Conservation (phyloP, 2,329 filamentous ascomycete genomes). For the Curvularia eragrostidis region DNA sequence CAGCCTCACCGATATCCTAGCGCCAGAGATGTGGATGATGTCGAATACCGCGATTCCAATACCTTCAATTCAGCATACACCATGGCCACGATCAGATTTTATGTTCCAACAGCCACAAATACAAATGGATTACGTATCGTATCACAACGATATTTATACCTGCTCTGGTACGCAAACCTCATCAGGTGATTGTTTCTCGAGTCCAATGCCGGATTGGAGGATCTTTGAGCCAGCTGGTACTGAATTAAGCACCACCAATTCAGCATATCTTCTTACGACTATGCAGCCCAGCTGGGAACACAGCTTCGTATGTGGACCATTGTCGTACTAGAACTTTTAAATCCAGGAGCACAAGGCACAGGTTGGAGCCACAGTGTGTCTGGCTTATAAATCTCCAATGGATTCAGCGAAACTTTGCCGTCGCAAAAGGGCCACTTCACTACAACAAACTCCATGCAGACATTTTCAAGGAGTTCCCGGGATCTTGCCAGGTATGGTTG, state of each 20-base stretch:
- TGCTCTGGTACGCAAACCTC: not conserved
- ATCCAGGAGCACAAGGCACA: no score
- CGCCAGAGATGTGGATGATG: not conserved
- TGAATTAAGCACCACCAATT: not conserved
- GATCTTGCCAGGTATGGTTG: not conserved
- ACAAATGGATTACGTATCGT: no score
- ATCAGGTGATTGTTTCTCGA: not conserved
- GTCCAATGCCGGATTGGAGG: not conserved
- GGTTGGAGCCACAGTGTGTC: not conserved
- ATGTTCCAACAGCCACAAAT: not conserved
- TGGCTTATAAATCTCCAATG: not conserved
- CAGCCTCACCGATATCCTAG: not conserved
- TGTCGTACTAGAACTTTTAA: not conserved
- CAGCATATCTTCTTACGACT: not conserved
- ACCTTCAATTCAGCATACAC: not conserved
- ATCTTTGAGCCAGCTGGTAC: not conserved
- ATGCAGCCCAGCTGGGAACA: not conserved
- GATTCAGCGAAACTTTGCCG: no score
- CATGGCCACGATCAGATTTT: not conserved
- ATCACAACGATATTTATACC: not conserved
- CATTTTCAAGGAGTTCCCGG: not conserved
- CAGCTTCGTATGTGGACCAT: not conserved
- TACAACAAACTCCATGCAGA: not conserved
- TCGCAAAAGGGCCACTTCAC: not conserved
- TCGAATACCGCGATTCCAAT: conserved; percentile 1